These are phyloP conservation scores for Saposhnikovia divaricata DNA, from an alignment of 129 eudicot species.

Conservation along the genomic window DNA sequence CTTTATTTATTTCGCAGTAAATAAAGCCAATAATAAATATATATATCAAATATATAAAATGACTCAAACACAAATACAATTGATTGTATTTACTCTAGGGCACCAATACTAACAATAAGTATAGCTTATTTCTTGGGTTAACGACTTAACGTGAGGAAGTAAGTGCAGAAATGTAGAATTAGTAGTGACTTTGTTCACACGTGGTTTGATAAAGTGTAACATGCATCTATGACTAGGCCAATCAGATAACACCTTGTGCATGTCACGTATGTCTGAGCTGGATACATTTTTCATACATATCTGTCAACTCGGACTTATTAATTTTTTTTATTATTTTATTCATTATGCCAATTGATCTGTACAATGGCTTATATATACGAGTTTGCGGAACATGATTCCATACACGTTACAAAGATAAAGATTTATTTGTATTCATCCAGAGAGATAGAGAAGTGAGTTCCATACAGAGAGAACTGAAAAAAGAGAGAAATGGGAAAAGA, in stretches of 20 bases:
- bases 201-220: neutral
- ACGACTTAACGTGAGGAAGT: neutral
- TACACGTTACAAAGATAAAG: neutral
- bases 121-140: neutral
- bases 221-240: neutral
- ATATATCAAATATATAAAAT: no score
- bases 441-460: neutral
- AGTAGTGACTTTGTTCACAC: neutral
- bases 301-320: neutral
- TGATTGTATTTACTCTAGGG: no score
- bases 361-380: neutral
- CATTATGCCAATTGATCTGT: neutral
- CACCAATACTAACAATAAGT: no score
- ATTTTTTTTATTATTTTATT: neutral
- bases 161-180: neutral
- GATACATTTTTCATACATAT: neutral
- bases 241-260: neutral
- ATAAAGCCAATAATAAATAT: no score
- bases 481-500: conserved; percentile 16
- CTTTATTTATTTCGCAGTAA: no score
- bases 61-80: no score
- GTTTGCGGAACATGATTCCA: neutral
- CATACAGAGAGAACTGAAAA: neutral
- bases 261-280: neutral
- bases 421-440: neutral